Evolutionary conservation across 495 filamentous ascomycete species (phyloP).

Genomic region (Xylaria sp.): DNA sequence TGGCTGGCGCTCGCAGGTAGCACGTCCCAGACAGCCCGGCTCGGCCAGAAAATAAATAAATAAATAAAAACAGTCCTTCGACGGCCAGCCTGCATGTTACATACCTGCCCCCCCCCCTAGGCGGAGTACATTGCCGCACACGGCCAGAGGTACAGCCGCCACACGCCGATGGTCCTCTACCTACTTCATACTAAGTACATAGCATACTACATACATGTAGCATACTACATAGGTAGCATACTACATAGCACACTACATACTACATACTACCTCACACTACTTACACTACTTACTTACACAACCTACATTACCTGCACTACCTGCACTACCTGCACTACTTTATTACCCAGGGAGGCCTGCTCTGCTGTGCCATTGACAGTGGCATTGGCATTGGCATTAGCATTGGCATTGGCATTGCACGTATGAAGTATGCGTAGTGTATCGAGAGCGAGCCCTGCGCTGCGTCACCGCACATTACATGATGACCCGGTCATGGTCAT

Average conservation of each 20-base stretch:
- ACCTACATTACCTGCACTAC: too few species aligned
- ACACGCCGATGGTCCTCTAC: conserved; percentile 17
- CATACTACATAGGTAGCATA: too few species aligned
- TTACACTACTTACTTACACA: too few species aligned
- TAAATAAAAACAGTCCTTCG: conserved; percentile 6
- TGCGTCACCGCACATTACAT: conserved; percentile 20
- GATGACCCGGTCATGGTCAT: conserved; percentile 22
- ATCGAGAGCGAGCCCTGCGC: not conserved
- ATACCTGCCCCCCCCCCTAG: conserved; percentile 27
- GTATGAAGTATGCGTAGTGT: not conserved
- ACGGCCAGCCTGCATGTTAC: conserved; percentile 22
- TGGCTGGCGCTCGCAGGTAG: not conserved
- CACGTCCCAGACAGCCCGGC: not conserved
- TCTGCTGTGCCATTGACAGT: too few species aligned
- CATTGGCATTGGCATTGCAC: too few species aligned
- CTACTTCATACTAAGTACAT: too few species aligned
- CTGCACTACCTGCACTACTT: too few species aligned
- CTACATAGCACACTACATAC: too few species aligned
- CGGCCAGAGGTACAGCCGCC: conserved; percentile 23
- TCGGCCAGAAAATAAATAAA: conserved; percentile 19
- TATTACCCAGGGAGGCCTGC: too few species aligned
- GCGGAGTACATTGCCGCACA: conserved; percentile 25
- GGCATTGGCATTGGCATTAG: too few species aligned
- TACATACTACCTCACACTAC: too few species aligned
- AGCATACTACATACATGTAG: too few species aligned